A percentile compares a stretch with the other conserved stretches of the same genome.
Conservation (phyloP, 2,329 filamentous ascomycete species). For the Talaromyces sp. region DNA sequence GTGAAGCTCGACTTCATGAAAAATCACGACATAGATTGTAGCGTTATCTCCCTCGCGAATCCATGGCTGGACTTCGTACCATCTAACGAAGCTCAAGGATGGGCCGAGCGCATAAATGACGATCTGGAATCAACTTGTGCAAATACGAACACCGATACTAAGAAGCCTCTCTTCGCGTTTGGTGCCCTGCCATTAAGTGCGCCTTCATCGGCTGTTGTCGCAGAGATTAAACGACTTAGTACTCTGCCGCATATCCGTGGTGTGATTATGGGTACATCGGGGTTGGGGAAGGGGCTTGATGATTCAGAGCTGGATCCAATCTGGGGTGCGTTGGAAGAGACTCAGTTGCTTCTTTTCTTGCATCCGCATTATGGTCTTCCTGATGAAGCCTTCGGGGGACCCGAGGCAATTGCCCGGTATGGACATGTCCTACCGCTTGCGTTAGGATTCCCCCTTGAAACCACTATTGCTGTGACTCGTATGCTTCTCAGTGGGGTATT, state of each 20-base stretch:
- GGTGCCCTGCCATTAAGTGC: slow-evolving; percentile 78
- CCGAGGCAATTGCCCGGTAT: slow-evolving; percentile 68
- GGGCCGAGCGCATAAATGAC: slow-evolving; percentile 72
- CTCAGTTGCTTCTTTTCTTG: slow-evolving; percentile 72
- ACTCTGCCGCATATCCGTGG: slow-evolving; percentile 71
- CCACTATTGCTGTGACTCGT: slow-evolving; percentile 82
- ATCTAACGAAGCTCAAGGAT: slow-evolving; percentile 60
- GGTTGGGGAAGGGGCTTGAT: slow-evolving; percentile 78
- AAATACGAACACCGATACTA: slow-evolving; percentile 41
- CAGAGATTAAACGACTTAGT: slow-evolving; percentile 65
- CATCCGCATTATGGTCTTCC: slow-evolving; percentile 93
- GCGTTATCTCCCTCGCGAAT: slow-evolving; percentile 86
- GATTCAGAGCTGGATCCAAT: slow-evolving; percentile 73
- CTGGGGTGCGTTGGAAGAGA: slow-evolving; percentile 68
- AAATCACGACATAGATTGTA: slow-evolving; percentile 76
- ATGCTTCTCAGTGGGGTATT: slow-evolving; percentile 90
- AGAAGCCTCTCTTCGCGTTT: slow-evolving; percentile 77
- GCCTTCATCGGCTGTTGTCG: slow-evolving; percentile 60
- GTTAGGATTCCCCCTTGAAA: slow-evolving; percentile 88
- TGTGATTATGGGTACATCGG: slow-evolving; percentile 85
- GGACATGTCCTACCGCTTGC: slow-evolving; percentile 86
- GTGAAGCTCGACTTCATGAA: slow-evolving; percentile 89
- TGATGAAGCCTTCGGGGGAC: slow-evolving; percentile 77
- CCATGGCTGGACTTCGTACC: slow-evolving; percentile 89
- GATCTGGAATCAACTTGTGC: slow-evolving; percentile 75